phyloP scores from a whole-genome alignment of 257 asterid species.

The Solanum paucissectum region DNA sequence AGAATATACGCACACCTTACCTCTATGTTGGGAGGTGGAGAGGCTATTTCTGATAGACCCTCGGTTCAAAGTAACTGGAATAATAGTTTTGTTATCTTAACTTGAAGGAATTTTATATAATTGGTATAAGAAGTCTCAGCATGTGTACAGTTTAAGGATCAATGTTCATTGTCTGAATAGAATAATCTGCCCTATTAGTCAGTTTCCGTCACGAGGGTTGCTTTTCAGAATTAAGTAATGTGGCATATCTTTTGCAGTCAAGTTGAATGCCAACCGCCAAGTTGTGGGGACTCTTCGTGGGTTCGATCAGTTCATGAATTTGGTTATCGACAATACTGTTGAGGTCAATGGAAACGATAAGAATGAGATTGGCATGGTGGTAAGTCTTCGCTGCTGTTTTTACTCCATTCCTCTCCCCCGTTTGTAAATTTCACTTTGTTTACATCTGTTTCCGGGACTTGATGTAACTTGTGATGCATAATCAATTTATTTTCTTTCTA shows the following conservation, averaged over 20 bases:
- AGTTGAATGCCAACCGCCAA: slow-evolving; percentile 79
- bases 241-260: slow-evolving; percentile 30
- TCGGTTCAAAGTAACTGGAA: not conserved
- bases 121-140: not conserved
- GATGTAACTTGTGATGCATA: not conserved
- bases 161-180: not conserved
- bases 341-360: slow-evolving; percentile 88
- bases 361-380: slow-evolving; percentile 95
- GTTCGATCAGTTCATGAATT: slow-evolving; percentile 85
- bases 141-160: not conserved
- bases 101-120: not conserved
- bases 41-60: not conserved
- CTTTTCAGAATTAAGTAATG: not conserved
- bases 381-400: slow-evolving; percentile 17
- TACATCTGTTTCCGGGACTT: not conserved
- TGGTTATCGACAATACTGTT: slow-evolving; percentile 75
- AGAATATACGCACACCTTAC: not conserved
- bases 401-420: not conserved
- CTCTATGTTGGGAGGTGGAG: not conserved
- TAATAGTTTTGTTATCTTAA: not conserved
- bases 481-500: not conserved
- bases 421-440: not conserved
- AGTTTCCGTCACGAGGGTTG: not conserved
- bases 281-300: slow-evolving; percentile 92
- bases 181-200: not conserved